Evolutionary conservation across 2,329 filamentous ascomycete genomes (phyloP).

Genomic region (Pseudocercospora fijiensis): DNA sequence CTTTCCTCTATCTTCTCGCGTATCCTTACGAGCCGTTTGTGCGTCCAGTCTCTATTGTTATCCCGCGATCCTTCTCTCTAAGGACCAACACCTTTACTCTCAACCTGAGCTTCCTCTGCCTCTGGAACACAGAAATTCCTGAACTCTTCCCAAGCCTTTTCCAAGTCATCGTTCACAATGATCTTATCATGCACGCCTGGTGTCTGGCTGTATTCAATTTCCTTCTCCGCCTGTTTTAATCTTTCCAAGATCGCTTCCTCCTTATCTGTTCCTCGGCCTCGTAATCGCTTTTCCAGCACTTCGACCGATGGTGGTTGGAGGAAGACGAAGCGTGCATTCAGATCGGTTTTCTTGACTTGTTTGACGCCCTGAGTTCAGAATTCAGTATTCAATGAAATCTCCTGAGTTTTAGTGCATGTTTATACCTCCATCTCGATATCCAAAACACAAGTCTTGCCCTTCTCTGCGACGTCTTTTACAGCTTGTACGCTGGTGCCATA

Average conservation of each 20-base stretch:
- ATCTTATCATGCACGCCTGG: conserved; percentile 66
- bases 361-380: conserved; percentile 67
- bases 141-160: conserved; percentile 56
- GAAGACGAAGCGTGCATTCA: conserved; percentile 79
- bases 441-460: conserved; percentile 72
- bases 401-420: no score
- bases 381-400: neutral
- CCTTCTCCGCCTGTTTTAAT: conserved; percentile 67
- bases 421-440: conserved; percentile 95
- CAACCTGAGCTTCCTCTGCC: neutral
- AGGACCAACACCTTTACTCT: conserved; percentile 5
- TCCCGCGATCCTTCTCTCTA: neutral
- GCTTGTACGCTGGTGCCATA: conserved; percentile 84
- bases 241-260: conserved; percentile 70
- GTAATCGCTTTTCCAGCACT: conserved; percentile 70
- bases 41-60: no score
- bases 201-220: conserved; percentile 70
- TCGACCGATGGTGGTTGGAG: conserved; percentile 75
- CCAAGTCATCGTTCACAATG: conserved; percentile 65
- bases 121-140: conserved; percentile 37
- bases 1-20: neutral
- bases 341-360: conserved; percentile 76
- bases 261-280: conserved; percentile 74
- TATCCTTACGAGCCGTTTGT: no score
- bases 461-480: conserved; percentile 70